phyloP scores from a whole-genome alignment of 495 filamentous ascomycete species.

The Podospora tetraspora region DNA sequence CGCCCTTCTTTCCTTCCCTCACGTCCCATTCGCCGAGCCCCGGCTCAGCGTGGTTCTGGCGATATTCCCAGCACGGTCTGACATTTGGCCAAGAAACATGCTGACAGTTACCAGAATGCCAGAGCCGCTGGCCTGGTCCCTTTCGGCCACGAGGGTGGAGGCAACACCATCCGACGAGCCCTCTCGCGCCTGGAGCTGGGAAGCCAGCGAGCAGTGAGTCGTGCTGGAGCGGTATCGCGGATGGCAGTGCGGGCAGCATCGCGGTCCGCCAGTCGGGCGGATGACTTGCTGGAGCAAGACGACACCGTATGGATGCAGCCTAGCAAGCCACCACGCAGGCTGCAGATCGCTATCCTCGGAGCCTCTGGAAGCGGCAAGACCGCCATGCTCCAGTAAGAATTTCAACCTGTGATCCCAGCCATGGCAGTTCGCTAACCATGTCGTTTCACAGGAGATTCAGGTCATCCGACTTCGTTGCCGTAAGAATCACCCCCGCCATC shows the following conservation, averaged over 20 bases:
- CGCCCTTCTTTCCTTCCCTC: not conserved
- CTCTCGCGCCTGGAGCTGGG: not conserved
- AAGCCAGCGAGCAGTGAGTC: not conserved
- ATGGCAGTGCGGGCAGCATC: not conserved
- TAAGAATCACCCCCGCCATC: not conserved
- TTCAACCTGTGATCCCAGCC: too few species aligned
- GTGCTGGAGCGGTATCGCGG: not conserved
- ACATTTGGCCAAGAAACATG: not conserved
- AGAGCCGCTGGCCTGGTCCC: not conserved
- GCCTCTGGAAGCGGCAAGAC: not conserved
- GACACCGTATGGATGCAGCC: not conserved
- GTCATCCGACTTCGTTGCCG: not conserved
- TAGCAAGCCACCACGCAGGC: not conserved
- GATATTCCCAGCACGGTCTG: too few species aligned
- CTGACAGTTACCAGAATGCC: not conserved
- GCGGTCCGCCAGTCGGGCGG: not conserved
- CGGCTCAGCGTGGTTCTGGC: too few species aligned
- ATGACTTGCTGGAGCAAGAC: not conserved
- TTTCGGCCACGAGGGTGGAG: not conserved
- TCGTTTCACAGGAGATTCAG: not conserved
- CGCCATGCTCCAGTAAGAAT: not conserved
- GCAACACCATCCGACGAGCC: not conserved
- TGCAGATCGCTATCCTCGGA: not conserved
- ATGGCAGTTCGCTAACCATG: not conserved
- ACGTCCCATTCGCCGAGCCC: not conserved